Percentiles rank a stretch among this genome's conserved stretches.
Conservation (phyloP, 345 rosid genomes). For the Eucalyptus camaldulensis region DNA sequence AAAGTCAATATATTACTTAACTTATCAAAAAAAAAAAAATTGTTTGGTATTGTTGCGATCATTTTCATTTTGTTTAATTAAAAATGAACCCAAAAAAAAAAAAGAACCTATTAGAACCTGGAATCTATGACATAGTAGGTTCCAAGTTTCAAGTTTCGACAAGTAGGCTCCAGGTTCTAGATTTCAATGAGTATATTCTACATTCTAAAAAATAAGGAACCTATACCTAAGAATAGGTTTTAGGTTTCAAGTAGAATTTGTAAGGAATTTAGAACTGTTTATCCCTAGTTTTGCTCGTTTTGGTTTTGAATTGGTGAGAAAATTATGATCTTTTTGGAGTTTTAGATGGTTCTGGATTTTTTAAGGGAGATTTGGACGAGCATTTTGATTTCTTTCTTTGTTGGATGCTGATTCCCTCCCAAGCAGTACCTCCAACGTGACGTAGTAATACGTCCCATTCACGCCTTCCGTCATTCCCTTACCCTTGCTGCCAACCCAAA, state of each 20-base stretch:
- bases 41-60: no score
- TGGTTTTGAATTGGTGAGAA: no score
- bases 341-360: neutral
- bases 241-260: no score
- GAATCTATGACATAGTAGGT: no score
- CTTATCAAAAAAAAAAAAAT: no score
- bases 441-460: neutral
- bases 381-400: neutral
- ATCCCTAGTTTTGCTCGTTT: accelerated
- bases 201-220: no score
- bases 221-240: accelerated
- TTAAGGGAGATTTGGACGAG: neutral
- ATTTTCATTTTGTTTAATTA: no score
- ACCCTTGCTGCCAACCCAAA: neutral
- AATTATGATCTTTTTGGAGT: neutral
- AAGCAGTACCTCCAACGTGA: neutral
- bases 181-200: no score
- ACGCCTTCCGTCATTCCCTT: neutral
- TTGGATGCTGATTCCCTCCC: neutral
- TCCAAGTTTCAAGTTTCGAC: no score
- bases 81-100: no score
- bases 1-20: no score
- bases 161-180: accelerated
- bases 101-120: no score
- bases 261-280: accelerated